Evolutionary conservation across 495 filamentous ascomycete genomes (phyloP).

Genomic region (Parachaetomium inaequale): DNA sequence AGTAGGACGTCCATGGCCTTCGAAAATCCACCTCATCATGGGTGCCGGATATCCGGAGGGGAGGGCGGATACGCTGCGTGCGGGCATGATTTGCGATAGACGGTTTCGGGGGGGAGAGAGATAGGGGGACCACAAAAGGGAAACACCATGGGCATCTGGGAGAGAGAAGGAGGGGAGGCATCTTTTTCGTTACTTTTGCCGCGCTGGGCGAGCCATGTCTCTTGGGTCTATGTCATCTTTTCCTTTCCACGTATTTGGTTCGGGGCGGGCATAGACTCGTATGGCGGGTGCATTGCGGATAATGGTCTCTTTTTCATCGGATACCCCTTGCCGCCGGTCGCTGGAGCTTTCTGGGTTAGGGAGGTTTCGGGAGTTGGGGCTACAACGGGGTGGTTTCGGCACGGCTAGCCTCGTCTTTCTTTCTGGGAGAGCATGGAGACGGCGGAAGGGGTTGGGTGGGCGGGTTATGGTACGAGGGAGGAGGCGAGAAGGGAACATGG

Average conservation of each 20-base stretch:
- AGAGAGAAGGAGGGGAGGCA: background rate
- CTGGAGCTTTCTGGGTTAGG: slow-evolving; percentile 6
- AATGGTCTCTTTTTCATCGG: slow-evolving; percentile 11
- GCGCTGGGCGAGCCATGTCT: background rate
- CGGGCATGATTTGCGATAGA: background rate
- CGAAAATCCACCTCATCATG: no score
- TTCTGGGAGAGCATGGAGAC: background rate
- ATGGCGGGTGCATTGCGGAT: slow-evolving; percentile 23
- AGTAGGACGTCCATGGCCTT: background rate
- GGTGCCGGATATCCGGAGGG: background rate
- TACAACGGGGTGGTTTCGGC: background rate
- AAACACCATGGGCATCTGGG: background rate
- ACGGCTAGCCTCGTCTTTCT: background rate
- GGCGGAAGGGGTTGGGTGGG: background rate
- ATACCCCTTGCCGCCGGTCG: slow-evolving; percentile 16
- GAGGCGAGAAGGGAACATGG: background rate
- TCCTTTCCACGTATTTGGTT: slow-evolving; percentile 14
- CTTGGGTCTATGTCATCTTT: slow-evolving; percentile 17
- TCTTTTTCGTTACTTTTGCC: background rate
- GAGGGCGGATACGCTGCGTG: background rate
- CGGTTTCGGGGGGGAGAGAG: background rate
- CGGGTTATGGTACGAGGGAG: background rate
- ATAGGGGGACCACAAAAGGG: background rate
- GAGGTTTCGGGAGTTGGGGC: slow-evolving; percentile 16
- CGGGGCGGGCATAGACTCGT: slow-evolving; percentile 20